A percentile compares a stretch with the other conserved stretches of the same genome.
Conservation (phyloP, 2,329 filamentous ascomycete species). For the Penicillium sumatraense region DNA sequence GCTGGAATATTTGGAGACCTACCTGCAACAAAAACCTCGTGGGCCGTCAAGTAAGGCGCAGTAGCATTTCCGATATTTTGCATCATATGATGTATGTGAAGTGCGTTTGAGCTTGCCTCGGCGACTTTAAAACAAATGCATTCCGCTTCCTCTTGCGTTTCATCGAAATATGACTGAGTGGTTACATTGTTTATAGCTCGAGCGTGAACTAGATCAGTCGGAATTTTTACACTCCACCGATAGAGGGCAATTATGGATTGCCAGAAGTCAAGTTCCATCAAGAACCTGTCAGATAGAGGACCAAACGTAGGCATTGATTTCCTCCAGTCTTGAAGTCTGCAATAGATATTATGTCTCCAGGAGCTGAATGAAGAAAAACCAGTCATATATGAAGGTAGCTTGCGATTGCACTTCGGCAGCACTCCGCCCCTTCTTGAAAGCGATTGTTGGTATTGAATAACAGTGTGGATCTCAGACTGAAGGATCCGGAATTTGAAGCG, state of each 20-base stretch:
- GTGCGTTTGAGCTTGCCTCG: neutral
- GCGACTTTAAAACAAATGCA: neutral
- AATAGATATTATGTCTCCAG: neutral
- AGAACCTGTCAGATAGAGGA: neutral
- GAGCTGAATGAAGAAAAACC: neutral
- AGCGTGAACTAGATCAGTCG: neutral
- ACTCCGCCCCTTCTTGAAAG: neutral
- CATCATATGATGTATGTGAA: neutral
- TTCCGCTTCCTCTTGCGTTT: neutral
- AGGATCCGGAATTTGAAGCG: neutral
- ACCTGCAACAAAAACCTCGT: neutral
- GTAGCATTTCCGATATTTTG: neutral
- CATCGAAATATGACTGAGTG: neutral
- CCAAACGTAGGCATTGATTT: neutral
- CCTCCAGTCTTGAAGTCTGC: neutral
- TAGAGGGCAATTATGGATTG: neutral
- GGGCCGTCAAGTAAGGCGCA: neutral
- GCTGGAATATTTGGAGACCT: neutral
- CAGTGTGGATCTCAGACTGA: conserved; percentile 7
- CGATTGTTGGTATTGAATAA: neutral
- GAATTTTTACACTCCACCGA: neutral
- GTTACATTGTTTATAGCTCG: neutral
- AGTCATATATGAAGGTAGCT: neutral
- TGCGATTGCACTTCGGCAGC: neutral
- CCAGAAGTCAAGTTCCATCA: conserved; percentile 2